Evolutionary conservation across 805 yeast species (phyloP).

Genomic region (Candida ortonii): DNA sequence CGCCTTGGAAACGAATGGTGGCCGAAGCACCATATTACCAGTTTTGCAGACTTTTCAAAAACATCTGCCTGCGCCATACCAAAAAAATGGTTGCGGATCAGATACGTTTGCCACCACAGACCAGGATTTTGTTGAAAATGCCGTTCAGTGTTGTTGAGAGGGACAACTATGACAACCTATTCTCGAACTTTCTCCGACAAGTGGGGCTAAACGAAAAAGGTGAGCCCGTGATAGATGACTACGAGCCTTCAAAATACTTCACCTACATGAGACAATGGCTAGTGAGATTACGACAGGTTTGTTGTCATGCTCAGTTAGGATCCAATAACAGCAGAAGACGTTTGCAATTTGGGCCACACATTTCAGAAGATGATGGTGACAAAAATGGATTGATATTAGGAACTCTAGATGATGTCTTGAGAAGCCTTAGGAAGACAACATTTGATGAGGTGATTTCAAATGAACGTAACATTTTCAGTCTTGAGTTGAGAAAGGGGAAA

Average conservation of each 20-base stretch:
- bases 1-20: slow-evolving; percentile 29
- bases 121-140: slow-evolving; percentile 61
- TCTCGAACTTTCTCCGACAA: slow-evolving; percentile 54
- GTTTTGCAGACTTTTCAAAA: slow-evolving; percentile 50
- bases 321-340: slow-evolving; percentile 7
- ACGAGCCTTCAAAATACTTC: slow-evolving; percentile 46
- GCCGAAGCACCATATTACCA: slow-evolving; percentile 34
- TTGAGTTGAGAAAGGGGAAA: slow-evolving; percentile 63
- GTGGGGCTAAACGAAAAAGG: slow-evolving; percentile 55
- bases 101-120: slow-evolving; percentile 75
- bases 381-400: slow-evolving; percentile 30
- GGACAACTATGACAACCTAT: slow-evolving; percentile 69
- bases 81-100: slow-evolving; percentile 79
- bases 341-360: slow-evolving; percentile 8
- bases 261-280: slow-evolving; percentile 67
- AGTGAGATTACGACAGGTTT: slow-evolving; percentile 64
- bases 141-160: slow-evolving; percentile 84
- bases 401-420: slow-evolving; percentile 67
- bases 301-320: slow-evolving; percentile 69
- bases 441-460: slow-evolving; percentile 43
- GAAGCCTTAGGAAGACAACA: slow-evolving; percentile 59
- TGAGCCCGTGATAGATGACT: slow-evolving; percentile 45
- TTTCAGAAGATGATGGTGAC: slow-evolving; percentile 10
- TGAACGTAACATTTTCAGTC: slow-evolving; percentile 46
- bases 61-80: slow-evolving; percentile 72